phyloP scores from a whole-genome alignment of 2,329 filamentous ascomycete genomes.

The Chalara sp. region DNA sequence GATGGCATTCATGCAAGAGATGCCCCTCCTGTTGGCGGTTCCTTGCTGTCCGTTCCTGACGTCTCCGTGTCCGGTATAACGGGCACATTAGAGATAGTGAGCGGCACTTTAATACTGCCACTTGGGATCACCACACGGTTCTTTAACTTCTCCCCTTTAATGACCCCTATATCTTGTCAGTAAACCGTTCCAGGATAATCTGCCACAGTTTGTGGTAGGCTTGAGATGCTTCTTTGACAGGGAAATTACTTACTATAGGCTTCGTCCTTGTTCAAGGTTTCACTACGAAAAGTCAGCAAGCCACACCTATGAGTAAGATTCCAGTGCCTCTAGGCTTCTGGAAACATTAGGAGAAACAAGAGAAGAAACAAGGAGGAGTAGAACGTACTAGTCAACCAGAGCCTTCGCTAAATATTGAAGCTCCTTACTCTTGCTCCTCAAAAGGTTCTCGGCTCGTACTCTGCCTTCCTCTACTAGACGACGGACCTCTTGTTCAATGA shows the following conservation, averaged over 20 bases:
- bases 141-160: constrained; percentile 75
- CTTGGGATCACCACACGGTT: constrained; percentile 56
- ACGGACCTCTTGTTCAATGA: constrained; percentile 85
- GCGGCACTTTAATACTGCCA: constrained; percentile 61
- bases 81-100: not conserved
- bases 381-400: constrained; percentile 65
- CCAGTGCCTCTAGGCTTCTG: too few species aligned
- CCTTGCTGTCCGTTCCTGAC: not conserved
- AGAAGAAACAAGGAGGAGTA: not conserved
- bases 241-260: constrained; percentile 51
- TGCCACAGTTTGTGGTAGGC: too few species aligned
- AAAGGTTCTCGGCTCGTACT: constrained; percentile 61
- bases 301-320: too few species aligned
- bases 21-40: not conserved
- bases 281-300: constrained; percentile 30
- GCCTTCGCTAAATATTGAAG: constrained; percentile 84
- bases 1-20: too few species aligned
- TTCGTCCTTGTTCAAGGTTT: constrained; percentile 83
- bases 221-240: too few species aligned
- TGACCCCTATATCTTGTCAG: constrained; percentile 44
- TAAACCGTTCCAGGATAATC: too few species aligned
- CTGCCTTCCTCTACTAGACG: constrained; percentile 77
- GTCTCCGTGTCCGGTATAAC: not conserved
- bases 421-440: constrained; percentile 72
- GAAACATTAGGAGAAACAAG: not conserved